Percentiles rank a stretch among this genome's conserved stretches.
Evolutionary conservation across 176 grass and related monocot genomes (phyloP).

Genomic region (Neostapfia colusana): DNA sequence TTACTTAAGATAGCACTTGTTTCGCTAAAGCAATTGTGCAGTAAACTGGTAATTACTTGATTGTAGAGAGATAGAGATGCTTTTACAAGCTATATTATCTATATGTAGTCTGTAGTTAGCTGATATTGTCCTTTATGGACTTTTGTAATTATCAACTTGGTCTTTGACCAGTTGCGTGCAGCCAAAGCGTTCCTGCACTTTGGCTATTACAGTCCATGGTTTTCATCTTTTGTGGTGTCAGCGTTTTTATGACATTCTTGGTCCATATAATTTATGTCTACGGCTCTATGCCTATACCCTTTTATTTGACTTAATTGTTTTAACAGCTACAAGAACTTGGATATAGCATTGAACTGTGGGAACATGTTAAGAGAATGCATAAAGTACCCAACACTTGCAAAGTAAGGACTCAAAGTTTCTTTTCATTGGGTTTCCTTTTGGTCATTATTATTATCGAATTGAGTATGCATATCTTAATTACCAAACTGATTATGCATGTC

Average conservation of each 20-base stretch:
- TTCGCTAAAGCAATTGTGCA: not conserved
- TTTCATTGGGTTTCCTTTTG: conserved; percentile 25
- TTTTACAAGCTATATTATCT: conserved; percentile 25
- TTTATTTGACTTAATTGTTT: conserved; percentile 27
- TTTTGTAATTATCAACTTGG: conserved; percentile 7
- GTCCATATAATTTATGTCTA: conserved; percentile 5
- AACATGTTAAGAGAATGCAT: conserved; percentile 98
- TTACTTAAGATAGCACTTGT: not conserved
- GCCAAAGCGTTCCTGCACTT: not conserved
- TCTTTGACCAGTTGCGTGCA: conserved; percentile 21
- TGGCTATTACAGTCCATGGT: not conserved
- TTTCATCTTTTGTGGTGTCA: not conserved
- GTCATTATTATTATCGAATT: not conserved
- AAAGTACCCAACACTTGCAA: conserved; percentile 90
- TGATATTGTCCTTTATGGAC: conserved; percentile 29
- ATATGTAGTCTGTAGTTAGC: not conserved
- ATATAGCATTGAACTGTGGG: conserved; percentile 96
- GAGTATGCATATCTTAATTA: not conserved
- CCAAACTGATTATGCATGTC: not conserved
- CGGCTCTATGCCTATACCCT: conserved; percentile 4
- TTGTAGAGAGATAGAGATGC: not conserved
- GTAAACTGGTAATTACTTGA: not conserved
- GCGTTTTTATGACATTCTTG: not conserved
- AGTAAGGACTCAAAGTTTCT: conserved; percentile 63
- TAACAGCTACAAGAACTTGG: conserved; percentile 94